Evolutionary conservation across 495 filamentous ascomycete genomes (phyloP).

Genomic region (Aspergillus saccharolyticus): DNA sequence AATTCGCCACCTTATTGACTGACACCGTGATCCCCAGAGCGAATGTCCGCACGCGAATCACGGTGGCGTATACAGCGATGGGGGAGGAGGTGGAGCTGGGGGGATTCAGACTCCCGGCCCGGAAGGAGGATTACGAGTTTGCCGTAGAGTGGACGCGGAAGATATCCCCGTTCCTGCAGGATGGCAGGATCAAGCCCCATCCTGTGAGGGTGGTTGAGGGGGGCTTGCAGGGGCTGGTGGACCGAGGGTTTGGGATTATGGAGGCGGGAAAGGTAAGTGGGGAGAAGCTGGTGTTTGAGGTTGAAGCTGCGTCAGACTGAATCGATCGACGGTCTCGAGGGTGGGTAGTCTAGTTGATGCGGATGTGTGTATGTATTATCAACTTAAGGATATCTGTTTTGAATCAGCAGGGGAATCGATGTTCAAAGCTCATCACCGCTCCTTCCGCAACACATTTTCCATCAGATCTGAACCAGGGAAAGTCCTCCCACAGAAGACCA

Average conservation of each 20-base stretch:
- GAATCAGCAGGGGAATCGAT: too few relatives aligned
- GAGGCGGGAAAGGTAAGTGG: neutral
- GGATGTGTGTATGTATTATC: too few relatives aligned
- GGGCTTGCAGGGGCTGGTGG: neutral
- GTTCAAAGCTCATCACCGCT: too few relatives aligned
- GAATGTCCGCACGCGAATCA: neutral
- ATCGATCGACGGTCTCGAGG: too few relatives aligned
- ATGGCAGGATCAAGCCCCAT: neutral
- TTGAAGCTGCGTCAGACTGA: neutral
- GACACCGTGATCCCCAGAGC: neutral
- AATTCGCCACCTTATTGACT: neutral
- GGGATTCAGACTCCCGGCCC: neutral
- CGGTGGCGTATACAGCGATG: neutral
- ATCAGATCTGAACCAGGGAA: too few relatives aligned
- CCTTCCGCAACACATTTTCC: too few relatives aligned
- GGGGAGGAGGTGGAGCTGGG: neutral
- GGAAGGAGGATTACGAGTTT: neutral
- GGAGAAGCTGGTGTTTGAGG: neutral
- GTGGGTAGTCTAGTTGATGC: too few relatives aligned
- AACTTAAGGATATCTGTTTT: too few relatives aligned
- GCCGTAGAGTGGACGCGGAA: neutral
- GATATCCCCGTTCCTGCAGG: neutral
- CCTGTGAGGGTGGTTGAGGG: neutral
- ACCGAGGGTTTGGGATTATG: neutral
- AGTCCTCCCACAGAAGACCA: too few relatives aligned